Evolutionary conservation across 148 eudicot species (phyloP), one percentile per base, ranked within the genome.

Genomic region (Salicornia ramosissima): DNA sequence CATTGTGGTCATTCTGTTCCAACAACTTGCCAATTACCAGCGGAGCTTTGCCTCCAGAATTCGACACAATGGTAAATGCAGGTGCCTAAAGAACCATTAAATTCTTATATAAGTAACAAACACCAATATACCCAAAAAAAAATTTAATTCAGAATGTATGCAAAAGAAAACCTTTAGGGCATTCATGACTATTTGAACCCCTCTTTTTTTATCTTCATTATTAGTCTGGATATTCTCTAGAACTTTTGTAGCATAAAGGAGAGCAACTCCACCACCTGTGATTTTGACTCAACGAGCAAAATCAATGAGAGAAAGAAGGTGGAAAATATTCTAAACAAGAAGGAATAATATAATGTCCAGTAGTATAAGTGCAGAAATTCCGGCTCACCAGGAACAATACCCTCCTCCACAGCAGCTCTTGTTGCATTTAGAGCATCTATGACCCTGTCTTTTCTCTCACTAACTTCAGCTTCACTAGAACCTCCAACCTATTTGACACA

Each of bases 341-440:
- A 62, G 21, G 16, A 4, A 11, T 39, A 0, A 16, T 39, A 36
- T 0, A 28, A n/a, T 11, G 22, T 47, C 34, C 30, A 11, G 15
- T 29, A n/a, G n/a, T 0, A 60, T n/a, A 30, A 31, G 34, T 22
- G 19, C n/a, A 16, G 67, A 43, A 14, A 51, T 24, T 40, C 28
- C 11, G 45, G 58, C 78, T 72, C 71, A 87, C 96, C 96, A 70
- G 96, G 96, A 61, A 93, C 90, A 58, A 88, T 88, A 72, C 96
- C 96, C 83, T 88, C 95, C 77, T 93, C 96, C 36, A 93, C 89
- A 30, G 98, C 98, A 43, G 98, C 98, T 74, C 89, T 84, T 64
- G 98, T 93, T 12, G 98, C 98, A 81, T 93, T 90, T 31, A 93
- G 59, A 74, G 98, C 98, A 82, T 93, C 98, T 28, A 82, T 90